phyloP scores from a whole-genome alignment of 2,329 filamentous ascomycete species.

The Berkeleyomyces basicola region DNA sequence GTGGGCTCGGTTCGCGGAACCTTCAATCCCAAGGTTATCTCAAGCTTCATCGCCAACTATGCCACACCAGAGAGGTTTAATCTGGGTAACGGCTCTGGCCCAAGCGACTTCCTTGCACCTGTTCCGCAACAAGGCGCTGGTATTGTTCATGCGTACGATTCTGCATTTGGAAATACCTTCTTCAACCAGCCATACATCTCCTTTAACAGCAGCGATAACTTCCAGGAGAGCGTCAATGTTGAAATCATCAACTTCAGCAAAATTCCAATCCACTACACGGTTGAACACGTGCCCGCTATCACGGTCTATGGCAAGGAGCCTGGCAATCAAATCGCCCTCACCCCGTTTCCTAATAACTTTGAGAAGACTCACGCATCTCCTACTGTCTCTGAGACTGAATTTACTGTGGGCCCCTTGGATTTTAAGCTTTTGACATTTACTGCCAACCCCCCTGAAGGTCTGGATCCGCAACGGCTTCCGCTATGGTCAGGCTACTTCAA shows the following conservation, averaged over 20 bases:
- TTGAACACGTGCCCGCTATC: constrained; percentile 33
- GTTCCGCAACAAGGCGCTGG: constrained; percentile 45
- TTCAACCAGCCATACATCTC: constrained; percentile 40
- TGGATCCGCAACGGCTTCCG: constrained; percentile 21
- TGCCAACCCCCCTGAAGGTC: constrained; percentile 19
- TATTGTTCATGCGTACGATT: constrained; percentile 40
- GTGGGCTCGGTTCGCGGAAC: constrained; percentile 35
- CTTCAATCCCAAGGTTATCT: constrained; percentile 31
- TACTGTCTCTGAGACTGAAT: constrained; percentile 25
- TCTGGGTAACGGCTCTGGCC: constrained; percentile 22
- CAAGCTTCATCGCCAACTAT: constrained; percentile 32
- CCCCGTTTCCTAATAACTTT: constrained; percentile 29
- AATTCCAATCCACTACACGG: constrained; percentile 31
- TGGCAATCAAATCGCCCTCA: background rate
- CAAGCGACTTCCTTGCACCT: constrained; percentile 30
- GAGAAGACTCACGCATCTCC: constrained; percentile 27
- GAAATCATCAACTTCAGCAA: constrained; percentile 37
- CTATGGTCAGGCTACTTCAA: constrained; percentile 30
- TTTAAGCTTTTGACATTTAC: constrained; percentile 19
- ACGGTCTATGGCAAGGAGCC: constrained; percentile 37
- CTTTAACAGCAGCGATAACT: constrained; percentile 48
- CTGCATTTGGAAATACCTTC: constrained; percentile 35
- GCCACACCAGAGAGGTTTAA: constrained; percentile 34
- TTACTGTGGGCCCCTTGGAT: constrained; percentile 22
- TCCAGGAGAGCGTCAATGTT: constrained; percentile 32